phyloP scores from a whole-genome alignment of 2,329 filamentous ascomycete genomes.

The Sporothrix inflata region DNA sequence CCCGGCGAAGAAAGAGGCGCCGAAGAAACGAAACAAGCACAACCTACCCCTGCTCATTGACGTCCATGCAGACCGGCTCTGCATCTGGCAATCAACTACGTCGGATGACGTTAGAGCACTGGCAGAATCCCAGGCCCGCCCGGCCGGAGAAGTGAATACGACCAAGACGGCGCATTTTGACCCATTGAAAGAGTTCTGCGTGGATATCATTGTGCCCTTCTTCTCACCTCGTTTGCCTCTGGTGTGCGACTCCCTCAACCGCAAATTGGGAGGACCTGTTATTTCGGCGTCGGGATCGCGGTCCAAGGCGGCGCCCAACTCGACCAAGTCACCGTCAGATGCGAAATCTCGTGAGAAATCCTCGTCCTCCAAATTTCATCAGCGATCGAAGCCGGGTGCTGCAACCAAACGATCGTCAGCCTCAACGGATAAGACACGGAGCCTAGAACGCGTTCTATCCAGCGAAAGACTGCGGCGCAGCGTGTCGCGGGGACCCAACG shows the following conservation, averaged over 20 bases:
- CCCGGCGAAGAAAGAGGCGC: conserved; percentile 39
- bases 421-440: conserved; percentile 53
- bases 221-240: conserved; percentile 77
- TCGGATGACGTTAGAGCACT: conserved; percentile 59
- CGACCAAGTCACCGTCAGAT: conserved; percentile 13
- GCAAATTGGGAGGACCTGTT: conserved; percentile 74
- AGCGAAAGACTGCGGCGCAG: conserved; percentile 61
- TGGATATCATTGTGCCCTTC: conserved; percentile 80
- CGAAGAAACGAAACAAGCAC: conserved; percentile 64
- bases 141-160: conserved; percentile 40
- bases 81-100: conserved; percentile 81
- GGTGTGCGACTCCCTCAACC: conserved; percentile 70
- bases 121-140: conserved; percentile 51
- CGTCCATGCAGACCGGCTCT: conserved; percentile 74
- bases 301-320: conserved; percentile 51
- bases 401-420: conserved; percentile 39
- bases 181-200: conserved; percentile 73
- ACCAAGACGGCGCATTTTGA: conserved; percentile 56
- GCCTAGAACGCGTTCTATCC: conserved; percentile 64
- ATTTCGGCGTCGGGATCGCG: conserved; percentile 55
- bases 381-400: conserved; percentile 52
- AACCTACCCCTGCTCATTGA: conserved; percentile 70
- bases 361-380: conserved; percentile 44
- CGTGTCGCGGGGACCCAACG: conserved; percentile 60
- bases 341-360: conserved; percentile 23